Base-by-base conservation (phyloP, 164 flowering plant species). In the Nymphaea colorata region DNA sequence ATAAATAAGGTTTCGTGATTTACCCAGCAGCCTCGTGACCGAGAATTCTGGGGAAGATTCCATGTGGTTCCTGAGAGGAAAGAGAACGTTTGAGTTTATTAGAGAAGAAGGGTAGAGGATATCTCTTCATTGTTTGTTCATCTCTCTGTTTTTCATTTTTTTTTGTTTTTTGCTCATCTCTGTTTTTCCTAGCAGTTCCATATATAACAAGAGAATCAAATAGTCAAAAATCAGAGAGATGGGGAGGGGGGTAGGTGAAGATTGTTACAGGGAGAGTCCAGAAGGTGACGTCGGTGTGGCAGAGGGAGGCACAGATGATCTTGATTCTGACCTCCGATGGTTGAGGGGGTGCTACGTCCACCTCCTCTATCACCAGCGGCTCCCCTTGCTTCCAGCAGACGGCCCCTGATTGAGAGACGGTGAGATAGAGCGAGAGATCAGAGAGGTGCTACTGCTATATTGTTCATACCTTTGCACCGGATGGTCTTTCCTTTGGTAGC, bases 1-100 rank as follows among this genome's bases (percentile, higher is more conserved):
- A 25, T 25, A 25, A 25, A 25, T 25, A 25, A 25, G 36, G 36
- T 25, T 25, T 25, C 36, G 36, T 25, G 36, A 25, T 25, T 3
- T 79, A 88, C 94, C 94, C 89, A 17, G 77, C 84, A 1, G 88
- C 91, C 64, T 88, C 91, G 66, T 88, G 91, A 1, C 94, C 91
- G 16, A 86, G 80, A 70, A 88, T 85, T 66, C 74, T 79, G 3
- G 89, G 90, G 62, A 81, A 80, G 5, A 62, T 43, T 11, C 64
- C 67, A 4, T 3, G 7, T 0, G 84, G 84, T 36, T 67, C 80
- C 87, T 84, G 53, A 16, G 4, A 59, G 25, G 4, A n/a, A 36
- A 25, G 16, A 53, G 4, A 5, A 69, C 44, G 53, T 45, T 5
- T 45, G 2, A 5, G 53, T 45, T 1, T 1, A 10, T 45, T 5